phyloP scores from a whole-genome alignment of 257 asterid genomes.

The Jacaranda copaia region DNA sequence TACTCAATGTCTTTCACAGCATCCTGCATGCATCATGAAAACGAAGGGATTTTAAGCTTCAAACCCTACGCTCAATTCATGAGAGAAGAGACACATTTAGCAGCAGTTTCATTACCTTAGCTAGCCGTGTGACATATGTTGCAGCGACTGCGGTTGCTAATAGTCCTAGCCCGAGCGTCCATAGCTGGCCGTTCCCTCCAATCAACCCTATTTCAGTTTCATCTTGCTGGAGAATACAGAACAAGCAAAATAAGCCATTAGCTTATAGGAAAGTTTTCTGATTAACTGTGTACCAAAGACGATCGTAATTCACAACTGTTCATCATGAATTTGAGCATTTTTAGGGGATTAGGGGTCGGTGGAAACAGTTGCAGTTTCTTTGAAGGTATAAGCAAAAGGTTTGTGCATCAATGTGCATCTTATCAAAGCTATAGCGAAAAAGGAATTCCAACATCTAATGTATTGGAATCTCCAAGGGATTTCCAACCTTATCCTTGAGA shows the following conservation, averaged over 20 bases:
- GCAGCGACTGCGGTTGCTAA: slow-evolving; percentile 88
- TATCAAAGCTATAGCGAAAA: not conserved
- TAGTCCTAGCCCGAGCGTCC: slow-evolving; percentile 84
- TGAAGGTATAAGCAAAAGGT: not conserved
- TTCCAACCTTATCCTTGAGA: not conserved
- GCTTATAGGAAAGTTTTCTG: not conserved
- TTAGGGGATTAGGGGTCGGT: no score
- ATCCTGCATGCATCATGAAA: slow-evolving; percentile 52
- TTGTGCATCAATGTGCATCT: no score
- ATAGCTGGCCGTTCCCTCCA: slow-evolving; percentile 78
- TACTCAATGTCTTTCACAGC: slow-evolving; percentile 63
- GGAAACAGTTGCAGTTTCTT: slow-evolving; percentile 6
- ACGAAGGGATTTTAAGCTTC: not conserved
- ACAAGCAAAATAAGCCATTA: slow-evolving; percentile 6
- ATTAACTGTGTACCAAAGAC: not conserved
- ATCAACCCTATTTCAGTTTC: slow-evolving; percentile 66
- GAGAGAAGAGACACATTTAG: not conserved
- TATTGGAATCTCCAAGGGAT: no score
- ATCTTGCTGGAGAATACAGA: slow-evolving; percentile 69
- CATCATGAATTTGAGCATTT: not conserved
- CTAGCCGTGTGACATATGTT: slow-evolving; percentile 79
- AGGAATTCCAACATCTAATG: not conserved
- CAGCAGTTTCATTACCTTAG: slow-evolving; percentile 62
- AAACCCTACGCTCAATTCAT: not conserved
- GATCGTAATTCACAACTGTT: not conserved